Evolutionary conservation across 371 early-diverging fungal species (phyloP), one percentile per base, ranked within the genome.

Genomic region (Zychaea mexicana): DNA sequence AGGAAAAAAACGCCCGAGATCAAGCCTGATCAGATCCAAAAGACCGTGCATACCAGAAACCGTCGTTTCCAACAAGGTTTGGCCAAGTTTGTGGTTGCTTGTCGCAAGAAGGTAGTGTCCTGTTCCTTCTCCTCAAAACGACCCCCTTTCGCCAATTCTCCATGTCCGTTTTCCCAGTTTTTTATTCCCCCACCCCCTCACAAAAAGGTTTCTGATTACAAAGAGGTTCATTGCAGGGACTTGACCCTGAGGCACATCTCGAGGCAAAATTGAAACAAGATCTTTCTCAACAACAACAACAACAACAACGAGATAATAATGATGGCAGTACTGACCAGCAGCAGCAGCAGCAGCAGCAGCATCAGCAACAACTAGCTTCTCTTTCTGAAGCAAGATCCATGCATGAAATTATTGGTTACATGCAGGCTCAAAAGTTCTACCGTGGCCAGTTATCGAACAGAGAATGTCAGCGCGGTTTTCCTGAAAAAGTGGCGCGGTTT

Each of bases 21-120:
- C n/a, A 79, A 76, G 46, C 71, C 79, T 2, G 65, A 61, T 22
- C 65, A 58, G 7, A 68, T 79, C 13, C 62, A 71, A 47, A 76
- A 70, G 42, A 30, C 62, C 2, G 71, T 82, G 15, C 62, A 70
- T 13, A 65, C 65, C 21, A 61, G 72, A 15, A 78, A 75, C 27
- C 57, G 58, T 0, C 27, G 67, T 26, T 82, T 79, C 61, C 31
- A 47, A 15, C 54, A 65, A 24, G 66, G 70, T 0, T 19, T 77
- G n/a, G 17, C n/a, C 3, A n/a, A 56, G 7, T 72, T 69, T 59
- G 21, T 74, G 7, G 27, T 58, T 17, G 17, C 46, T 0, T 82
- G 78, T 56, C 57, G 66, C 19, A 57, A 74, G 39, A 64, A 70
- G 67, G 71, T 76, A n/a, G 1, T 13, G 13, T 10, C n/a, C 2